Conservation (phyloP, 169 alveolate species). For the Plasmodium fragile region DNA sequence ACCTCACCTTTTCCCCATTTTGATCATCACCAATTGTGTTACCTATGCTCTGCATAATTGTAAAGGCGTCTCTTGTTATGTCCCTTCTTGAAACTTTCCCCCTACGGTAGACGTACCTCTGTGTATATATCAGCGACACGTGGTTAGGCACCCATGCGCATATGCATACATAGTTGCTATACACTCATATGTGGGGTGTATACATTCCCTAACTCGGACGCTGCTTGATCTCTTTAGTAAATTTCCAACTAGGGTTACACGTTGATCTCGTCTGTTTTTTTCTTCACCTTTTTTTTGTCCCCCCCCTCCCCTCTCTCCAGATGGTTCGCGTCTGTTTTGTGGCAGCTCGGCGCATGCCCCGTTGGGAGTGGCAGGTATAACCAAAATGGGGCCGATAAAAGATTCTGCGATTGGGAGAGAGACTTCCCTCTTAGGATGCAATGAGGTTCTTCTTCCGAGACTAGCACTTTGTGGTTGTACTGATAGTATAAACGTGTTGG, state of each 20-base stretch:
- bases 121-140: not conserved
- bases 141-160: not conserved
- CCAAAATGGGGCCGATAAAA: not conserved
- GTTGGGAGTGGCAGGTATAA: not conserved
- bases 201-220: not conserved
- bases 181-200: not conserved
- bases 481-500: not conserved
- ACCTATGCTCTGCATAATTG: constrained; percentile 26
- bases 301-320: not conserved
- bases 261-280: not conserved
- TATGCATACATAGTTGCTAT: not conserved
- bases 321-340: not conserved
- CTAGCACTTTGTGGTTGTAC: not conserved
- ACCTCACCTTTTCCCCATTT: constrained; percentile 29
- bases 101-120: not conserved
- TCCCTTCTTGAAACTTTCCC: not conserved
- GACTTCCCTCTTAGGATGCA: too few relatives aligned
- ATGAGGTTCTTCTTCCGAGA: not conserved
- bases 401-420: not conserved
- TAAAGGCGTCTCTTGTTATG: not conserved
- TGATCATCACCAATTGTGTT: not conserved
- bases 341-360: not conserved
- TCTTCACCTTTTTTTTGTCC: too few relatives aligned
- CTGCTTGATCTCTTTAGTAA: not conserved
- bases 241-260: not conserved